phyloP scores from a whole-genome alignment of 2,329 filamentous ascomycete species.

The Juglanconis sp. region DNA sequence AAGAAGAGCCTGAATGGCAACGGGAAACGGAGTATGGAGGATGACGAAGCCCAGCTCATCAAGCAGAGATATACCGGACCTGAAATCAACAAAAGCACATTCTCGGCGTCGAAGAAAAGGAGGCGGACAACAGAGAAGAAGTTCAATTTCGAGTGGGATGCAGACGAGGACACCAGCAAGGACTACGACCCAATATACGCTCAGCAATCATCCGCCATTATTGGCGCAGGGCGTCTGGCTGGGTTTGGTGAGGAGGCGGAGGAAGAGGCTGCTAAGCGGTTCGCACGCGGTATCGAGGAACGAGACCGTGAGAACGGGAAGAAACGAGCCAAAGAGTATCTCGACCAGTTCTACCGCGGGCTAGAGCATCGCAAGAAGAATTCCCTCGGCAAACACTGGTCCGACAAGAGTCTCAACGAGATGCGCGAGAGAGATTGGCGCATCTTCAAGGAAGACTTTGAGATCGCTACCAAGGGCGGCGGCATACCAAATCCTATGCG shows the following conservation, averaged over 20 bases:
- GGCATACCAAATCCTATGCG: conserved; percentile 95
- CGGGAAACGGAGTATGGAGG: conserved; percentile 47
- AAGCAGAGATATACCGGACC: conserved; percentile 87
- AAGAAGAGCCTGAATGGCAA: conserved; percentile 34
- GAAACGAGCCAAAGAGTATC: conserved; percentile 71
- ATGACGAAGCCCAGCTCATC: conserved; percentile 70
- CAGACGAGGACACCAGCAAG: conserved; percentile 84
- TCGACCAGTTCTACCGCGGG: conserved; percentile 79
- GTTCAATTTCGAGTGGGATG: conserved; percentile 98
- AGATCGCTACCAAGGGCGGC: conserved; percentile 91
- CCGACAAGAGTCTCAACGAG: conserved; percentile 83
- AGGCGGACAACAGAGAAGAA: conserved; percentile 91
- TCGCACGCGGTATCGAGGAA: conserved; percentile 68
- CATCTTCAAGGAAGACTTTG: conserved; percentile 99
- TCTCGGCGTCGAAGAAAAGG: conserved; percentile 94
- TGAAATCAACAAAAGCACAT: conserved; percentile 76
- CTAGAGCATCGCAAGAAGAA: conserved; percentile 67
- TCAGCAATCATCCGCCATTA: conserved; percentile 65
- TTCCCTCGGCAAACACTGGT: conserved; percentile 89
- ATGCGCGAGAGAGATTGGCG: conserved; percentile 99
- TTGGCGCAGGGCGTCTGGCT: conserved; percentile 35
- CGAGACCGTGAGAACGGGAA: conserved; percentile 73
- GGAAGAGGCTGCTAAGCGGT: conserved; percentile 52
- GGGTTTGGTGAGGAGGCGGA: conserved; percentile 53
- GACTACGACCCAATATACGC: conserved; percentile 82